Conservation (phyloP, 176 grass and related monocot species). For the Avena sativa region DNA sequence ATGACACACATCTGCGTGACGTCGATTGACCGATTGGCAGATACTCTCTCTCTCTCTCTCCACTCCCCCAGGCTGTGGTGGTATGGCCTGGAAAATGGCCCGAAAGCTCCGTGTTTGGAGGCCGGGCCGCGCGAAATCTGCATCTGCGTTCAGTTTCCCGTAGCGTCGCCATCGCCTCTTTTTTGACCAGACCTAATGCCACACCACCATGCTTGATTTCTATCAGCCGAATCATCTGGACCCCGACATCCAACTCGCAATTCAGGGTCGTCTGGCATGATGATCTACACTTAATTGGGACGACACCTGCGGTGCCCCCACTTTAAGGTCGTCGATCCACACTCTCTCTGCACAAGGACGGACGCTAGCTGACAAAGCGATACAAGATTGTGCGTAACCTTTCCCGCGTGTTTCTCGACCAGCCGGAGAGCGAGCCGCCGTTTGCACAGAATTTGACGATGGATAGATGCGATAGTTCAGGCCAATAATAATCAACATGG, state of each 20-base stretch:
- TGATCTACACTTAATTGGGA: not conserved
- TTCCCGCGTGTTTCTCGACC: not conserved
- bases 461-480: not conserved
- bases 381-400: not conserved
- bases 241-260: not conserved
- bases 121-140: not conserved
- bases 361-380: not conserved
- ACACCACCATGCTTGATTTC: not conserved
- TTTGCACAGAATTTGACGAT: not conserved
- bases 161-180: constrained; percentile 26
- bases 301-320: not conserved
- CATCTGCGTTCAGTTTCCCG: not conserved
- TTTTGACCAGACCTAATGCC: constrained; percentile 37
- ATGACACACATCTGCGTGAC: constrained; percentile 38
- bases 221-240: not conserved
- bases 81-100: not conserved
- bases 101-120: constrained; percentile 45
- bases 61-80: not conserved
- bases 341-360: not conserved
- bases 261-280: not conserved
- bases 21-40: no score
- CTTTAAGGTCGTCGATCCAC: not conserved
- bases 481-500: not conserved
- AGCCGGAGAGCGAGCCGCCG: not conserved
- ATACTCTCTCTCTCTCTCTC: no score